Evolutionary conservation across 2,329 filamentous ascomycete genomes (phyloP).

Genomic region (Magnaporthiopsis poae): DNA sequence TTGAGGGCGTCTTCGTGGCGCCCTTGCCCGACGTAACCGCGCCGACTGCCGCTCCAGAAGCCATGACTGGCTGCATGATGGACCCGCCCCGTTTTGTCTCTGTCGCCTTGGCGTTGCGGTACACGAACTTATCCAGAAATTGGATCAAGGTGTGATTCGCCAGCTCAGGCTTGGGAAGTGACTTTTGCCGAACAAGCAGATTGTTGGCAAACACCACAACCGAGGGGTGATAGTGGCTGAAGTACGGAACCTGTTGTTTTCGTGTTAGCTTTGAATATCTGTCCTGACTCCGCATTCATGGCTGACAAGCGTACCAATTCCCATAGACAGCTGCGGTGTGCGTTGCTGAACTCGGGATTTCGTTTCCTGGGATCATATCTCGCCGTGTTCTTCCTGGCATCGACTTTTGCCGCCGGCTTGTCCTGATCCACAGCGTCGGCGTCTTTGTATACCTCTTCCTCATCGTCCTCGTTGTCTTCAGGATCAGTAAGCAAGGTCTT

Average conservation of each 20-base stretch:
- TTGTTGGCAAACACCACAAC: slow-evolving; percentile 73
- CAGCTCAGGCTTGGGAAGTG: slow-evolving; percentile 81
- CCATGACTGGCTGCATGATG: slow-evolving; percentile 85
- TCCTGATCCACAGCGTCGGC: slow-evolving; percentile 47
- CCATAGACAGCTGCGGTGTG: slow-evolving; percentile 89
- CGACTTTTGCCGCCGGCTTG: slow-evolving; percentile 38
- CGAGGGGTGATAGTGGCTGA: slow-evolving; percentile 83
- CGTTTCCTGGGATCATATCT: slow-evolving; percentile 81
- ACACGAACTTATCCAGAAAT: slow-evolving; percentile 97
- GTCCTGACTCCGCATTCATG: not conserved
- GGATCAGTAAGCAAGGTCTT: slow-evolving; percentile 69
- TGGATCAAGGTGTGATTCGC: slow-evolving; percentile 83
- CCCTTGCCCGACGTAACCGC: slow-evolving; percentile 46
- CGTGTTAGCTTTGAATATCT: slow-evolving; percentile 14
- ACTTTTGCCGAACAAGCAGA: slow-evolving; percentile 57
- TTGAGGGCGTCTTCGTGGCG: slow-evolving; percentile 23
- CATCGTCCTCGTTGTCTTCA: slow-evolving; percentile 65
- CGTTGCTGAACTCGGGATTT: slow-evolving; percentile 83
- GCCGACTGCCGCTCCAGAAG: slow-evolving; percentile 42
- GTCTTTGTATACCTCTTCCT: slow-evolving; percentile 47
- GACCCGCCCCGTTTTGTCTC: slow-evolving; percentile 64
- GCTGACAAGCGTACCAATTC: slow-evolving; percentile 54
- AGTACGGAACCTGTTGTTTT: slow-evolving; percentile 45
- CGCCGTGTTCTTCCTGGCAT: slow-evolving; percentile 15
- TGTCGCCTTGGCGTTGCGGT: slow-evolving; percentile 75